Percentiles rank a stretch among this genome's conserved stretches.
phyloP scores from a whole-genome alignment of 352 stramenopile genomes.

The Phytophthora cactorum region DNA sequence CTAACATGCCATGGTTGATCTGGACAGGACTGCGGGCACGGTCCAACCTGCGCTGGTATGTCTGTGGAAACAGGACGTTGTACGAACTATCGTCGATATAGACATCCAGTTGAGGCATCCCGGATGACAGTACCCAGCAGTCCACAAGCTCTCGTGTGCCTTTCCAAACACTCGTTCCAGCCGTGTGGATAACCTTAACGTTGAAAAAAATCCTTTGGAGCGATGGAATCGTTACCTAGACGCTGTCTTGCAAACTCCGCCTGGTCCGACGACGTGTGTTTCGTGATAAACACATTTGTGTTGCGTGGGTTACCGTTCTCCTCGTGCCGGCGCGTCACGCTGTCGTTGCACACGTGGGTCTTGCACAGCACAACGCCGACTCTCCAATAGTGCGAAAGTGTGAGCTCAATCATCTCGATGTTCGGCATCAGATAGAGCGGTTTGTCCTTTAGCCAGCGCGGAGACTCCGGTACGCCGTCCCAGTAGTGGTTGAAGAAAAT shows the following conservation, averaged over 20 bases:
- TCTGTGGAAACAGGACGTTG: slow-evolving; percentile 17
- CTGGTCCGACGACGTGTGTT: slow-evolving; percentile 46
- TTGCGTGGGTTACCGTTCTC: too few species aligned
- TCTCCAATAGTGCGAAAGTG: too few species aligned
- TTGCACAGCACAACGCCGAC: too few species aligned
- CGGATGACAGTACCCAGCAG: slow-evolving; percentile 47
- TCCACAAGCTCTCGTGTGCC: slow-evolving; percentile 43
- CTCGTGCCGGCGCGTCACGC: too few species aligned
- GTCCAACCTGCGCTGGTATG: slow-evolving; percentile 17
- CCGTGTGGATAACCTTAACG: slow-evolving; percentile 40
- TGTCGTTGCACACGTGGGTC: too few species aligned
- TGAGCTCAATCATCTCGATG: too few species aligned
- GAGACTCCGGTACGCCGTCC: too few species aligned
- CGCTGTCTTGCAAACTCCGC: slow-evolving; percentile 28
- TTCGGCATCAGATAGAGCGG: too few species aligned
- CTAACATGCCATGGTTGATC: slow-evolving; percentile 35
- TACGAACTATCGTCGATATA: slow-evolving; percentile 45
- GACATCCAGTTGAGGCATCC: slow-evolving; percentile 45
- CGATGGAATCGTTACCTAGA: slow-evolving; percentile 16
- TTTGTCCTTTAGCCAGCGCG: too few species aligned
- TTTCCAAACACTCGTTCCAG: slow-evolving; percentile 43
- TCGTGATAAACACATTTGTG: slow-evolving; percentile 44
- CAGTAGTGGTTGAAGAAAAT: too few species aligned
- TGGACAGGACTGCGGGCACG: slow-evolving; percentile 27
- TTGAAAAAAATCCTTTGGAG: slow-evolving; percentile 31